Base-by-base conservation (phyloP, 257 asterid species). In the Parsonsia alboflavescens region DNA sequence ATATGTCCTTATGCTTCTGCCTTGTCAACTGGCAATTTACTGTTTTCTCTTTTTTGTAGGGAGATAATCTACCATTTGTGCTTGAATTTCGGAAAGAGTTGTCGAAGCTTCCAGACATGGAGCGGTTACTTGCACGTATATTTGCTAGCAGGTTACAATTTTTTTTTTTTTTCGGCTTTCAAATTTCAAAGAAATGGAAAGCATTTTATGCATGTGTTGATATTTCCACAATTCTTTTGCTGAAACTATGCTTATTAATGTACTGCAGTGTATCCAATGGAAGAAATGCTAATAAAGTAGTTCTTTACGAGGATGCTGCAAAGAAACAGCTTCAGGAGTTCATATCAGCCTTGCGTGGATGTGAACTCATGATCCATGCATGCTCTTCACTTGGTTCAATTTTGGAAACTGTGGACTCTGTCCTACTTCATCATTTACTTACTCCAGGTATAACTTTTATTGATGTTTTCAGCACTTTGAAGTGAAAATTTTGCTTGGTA, bases 241-340 rank as follows among this genome's bases (percentile, higher is more conserved):
- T 62, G 22, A 61, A 73, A 65, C 56, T 36, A 10, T 64, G n/a
- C 73, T 53, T 57, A 22, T 79, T 82, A 69, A 77, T 77, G 78
- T 63, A 73, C 10, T 75, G 75, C 91, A 94, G 99, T 84, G 96
- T 90, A 81, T 97, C 87, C 50, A 92, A 76, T 81, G 99, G 98
- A 75, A 89, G 99, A 85, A 92, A 92, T 78, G 91, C 98, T 70
- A 89, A 83, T 81, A 94, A 90, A 84, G 99, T 94, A 70, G 82
- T 85, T 70, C 83, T 94, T 30, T 94, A 92, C 41, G 99, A 94
- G 83, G 98, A 94, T 84, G 97, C 98, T 30, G 67, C 97, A 68
- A 94, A 87, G 85, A 94, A 90, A 84, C 88, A 85, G 86, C 93
- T 94, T 70, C 97, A 90, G 74, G 96, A 94, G 90, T 92, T 94